Evolutionary conservation across 208 protist species (phyloP), one percentile per base, ranked within the genome.

Genomic region (Acanthamoeba sp.): DNA sequence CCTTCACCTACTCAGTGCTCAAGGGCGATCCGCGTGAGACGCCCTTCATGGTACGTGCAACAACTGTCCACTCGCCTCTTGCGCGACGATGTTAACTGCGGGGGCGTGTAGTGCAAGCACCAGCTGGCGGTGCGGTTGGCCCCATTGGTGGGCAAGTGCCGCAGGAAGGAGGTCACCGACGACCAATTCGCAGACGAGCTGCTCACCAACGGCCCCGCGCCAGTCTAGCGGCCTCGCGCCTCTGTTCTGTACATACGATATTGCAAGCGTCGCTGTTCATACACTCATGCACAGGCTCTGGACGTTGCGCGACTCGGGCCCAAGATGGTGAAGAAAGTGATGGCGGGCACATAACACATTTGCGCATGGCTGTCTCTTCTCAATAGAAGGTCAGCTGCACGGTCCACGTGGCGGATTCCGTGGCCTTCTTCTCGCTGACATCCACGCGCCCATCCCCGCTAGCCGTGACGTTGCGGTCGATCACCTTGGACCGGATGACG

Each of bases 51-150:
- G 90, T 94, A 45, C 29, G 45, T 34, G n/a, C n/a, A n/a, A n/a
- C n/a, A n/a, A n/a, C n/a, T n/a, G n/a, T n/a, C n/a, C n/a, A n/a
- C n/a, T 48, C 48, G 1, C 29, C 7, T 38, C 42, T 55, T 73
- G n/a, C 18, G 64, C n/a, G n/a, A n/a, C n/a, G n/a, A n/a, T n/a
- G n/a, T n/a, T n/a, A n/a, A n/a, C n/a, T n/a, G n/a, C n/a, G n/a
- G n/a, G n/a, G n/a, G n/a, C n/a, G n/a, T n/a, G n/a, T n/a, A 94
- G 90, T 94, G 90, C 50, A 94, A 94, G 48, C 90, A 94, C 50
- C 90, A 94, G 71, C 36, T 94, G 38, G 90, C 90, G 22, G 62
- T 59, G 29, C 92, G 40, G 48, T 42, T 94, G 45, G 90, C 90
- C 2, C 52, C 62, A 42, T 94, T 94, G 90, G 69, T 94, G 3